phyloP scores from a whole-genome alignment of 208 protist species.

The Leishmania amazonensis region DNA sequence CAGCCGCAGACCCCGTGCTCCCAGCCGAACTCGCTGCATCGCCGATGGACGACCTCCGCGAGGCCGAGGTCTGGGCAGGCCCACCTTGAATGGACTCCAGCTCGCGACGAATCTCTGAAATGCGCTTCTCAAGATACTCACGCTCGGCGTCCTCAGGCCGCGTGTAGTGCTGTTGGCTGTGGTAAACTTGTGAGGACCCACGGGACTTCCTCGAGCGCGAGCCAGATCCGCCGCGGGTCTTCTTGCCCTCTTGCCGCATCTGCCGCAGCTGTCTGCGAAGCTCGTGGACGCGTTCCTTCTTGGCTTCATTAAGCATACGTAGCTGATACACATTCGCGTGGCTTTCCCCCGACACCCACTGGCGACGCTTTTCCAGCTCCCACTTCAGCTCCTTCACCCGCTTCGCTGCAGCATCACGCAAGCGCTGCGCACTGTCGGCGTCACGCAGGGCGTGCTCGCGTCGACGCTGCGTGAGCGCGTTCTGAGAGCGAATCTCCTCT shows the following conservation, averaged over 20 bases:
- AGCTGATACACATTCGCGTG: conserved; percentile 30
- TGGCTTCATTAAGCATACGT: conserved; percentile 36
- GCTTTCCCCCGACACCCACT: conserved; percentile 3
- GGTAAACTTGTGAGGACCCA: not conserved
- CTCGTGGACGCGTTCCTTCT: conserved; percentile 36
- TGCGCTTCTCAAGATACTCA: conserved; percentile 50
- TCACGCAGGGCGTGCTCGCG: conserved; percentile 62
- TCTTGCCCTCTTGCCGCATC: not conserved
- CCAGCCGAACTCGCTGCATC: not conserved
- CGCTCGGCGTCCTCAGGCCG: conserved; percentile 43
- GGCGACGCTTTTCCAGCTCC: conserved; percentile 19
- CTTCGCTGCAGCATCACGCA: conserved; percentile 42
- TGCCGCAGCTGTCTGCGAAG: conserved; percentile 38
- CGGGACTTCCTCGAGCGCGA: not conserved
- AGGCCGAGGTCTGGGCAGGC: not conserved
- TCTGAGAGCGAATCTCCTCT: conserved; percentile 68
- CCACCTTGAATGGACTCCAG: not conserved
- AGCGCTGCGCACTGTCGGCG: conserved; percentile 45
- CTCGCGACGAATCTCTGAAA: conserved; percentile 46
- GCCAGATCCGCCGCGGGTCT: not conserved
- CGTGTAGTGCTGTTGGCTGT: conserved; percentile 4
- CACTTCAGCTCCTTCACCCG: conserved; percentile 44
- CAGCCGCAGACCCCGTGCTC: not conserved
- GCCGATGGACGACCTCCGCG: not conserved
- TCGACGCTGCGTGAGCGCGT: conserved; percentile 62